Conservation (phyloP, 2,329 filamentous ascomycete genomes). For the Diplodia mutila region DNA sequence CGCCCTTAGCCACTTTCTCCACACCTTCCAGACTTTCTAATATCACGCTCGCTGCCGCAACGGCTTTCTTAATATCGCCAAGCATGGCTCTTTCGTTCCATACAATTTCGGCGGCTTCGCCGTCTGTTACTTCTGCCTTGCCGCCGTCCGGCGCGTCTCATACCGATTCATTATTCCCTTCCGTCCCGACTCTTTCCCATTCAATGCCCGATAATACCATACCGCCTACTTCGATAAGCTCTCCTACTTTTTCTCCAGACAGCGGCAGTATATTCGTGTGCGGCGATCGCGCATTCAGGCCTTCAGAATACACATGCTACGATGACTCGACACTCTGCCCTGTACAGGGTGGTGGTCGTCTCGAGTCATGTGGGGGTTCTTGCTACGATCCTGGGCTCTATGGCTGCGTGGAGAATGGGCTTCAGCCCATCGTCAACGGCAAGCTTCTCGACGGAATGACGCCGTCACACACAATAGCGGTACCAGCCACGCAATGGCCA, state of each 20-base stretch:
- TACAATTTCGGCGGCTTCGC: neutral
- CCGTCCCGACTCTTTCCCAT: neutral
- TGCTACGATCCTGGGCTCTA: slow-evolving; percentile 23
- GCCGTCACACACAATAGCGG: slow-evolving; percentile 1
- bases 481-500: slow-evolving; percentile 15
- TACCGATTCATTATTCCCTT: neutral
- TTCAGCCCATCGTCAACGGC: slow-evolving; percentile 12
- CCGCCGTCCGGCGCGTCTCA: neutral
- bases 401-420: slow-evolving; percentile 1
- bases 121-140: neutral
- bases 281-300: slow-evolving; percentile 5
- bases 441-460: slow-evolving; percentile 2
- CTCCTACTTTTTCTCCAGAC: slow-evolving; percentile 1
- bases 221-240: neutral
- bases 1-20: neutral
- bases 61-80: slow-evolving; percentile 2
- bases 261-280: slow-evolving; percentile 14
- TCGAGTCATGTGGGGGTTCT: slow-evolving; percentile 12
- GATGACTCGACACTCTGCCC: slow-evolving; percentile 13
- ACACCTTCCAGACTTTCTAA: neutral
- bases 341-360: slow-evolving; percentile 3
- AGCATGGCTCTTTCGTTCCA: slow-evolving; percentile 15
- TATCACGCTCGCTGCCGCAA: slow-evolving; percentile 7
- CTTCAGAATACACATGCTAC: slow-evolving; percentile 23
- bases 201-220: slow-evolving; percentile 11